Evolutionary conservation across 352 stramenopile genomes (phyloP), one percentile per base, ranked within the genome.

Genomic region (Globisporangium emineosum): DNA sequence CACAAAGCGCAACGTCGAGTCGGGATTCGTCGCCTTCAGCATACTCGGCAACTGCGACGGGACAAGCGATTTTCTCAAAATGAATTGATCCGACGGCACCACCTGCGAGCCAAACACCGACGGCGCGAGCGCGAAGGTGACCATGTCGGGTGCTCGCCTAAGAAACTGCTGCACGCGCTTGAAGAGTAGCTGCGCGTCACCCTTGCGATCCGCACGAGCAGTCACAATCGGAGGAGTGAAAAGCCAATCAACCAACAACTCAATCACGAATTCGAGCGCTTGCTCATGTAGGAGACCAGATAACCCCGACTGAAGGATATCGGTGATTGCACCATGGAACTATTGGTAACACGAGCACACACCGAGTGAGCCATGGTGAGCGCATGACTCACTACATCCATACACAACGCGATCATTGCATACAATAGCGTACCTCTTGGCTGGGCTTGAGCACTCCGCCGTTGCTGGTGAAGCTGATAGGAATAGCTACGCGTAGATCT

Each of bases 201-300:
- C 19, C 58, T 27, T 55, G 21, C 32, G 1, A 13, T 3, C 19
- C 4, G 32, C 3, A 10, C 1, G 27, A 12, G 21, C 3, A 27
- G 29, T 45, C 13, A n/a, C 30, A 30, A 54, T 21, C 17, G 55
- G 23, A 2, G 47, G 19, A 23, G 60, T 57, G 53, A 88, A 90
- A 5, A 90, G 27, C 81, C 83, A 92, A 23, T 81, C 53, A 19
- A 89, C 49, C 0, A 89, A 69, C 23, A 92, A 63, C 0, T 70
- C 25, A 0, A 66, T 49, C 2, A 90, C n/a, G 50, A 77, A 76
- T 0, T 70, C 29, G 3, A 79, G 57, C 1, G 60, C 57, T 33
- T 62, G 65, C 1, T 70, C 59, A 17, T 69, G 62, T n/a, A 92
- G 64, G 3, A 73, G 35, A 0, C 83, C 81, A 13, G 58, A 52